Conservation (phyloP, 805 yeast genomes). For the Candida saitoana region DNA sequence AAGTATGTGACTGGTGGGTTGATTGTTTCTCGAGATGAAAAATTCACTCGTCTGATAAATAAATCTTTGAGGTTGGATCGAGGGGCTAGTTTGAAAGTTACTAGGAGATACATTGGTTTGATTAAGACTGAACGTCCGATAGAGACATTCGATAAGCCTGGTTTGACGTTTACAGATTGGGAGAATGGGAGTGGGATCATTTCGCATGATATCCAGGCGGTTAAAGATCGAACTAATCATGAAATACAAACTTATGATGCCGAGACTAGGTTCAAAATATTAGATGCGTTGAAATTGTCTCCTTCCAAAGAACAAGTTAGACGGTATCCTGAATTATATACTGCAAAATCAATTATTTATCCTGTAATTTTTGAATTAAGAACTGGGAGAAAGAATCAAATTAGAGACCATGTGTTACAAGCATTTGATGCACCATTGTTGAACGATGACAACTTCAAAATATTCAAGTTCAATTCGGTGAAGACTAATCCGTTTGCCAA, state of each 20-base stretch:
- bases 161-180: conserved; percentile 9
- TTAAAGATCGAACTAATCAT: conserved; percentile 8
- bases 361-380: conserved; percentile 18
- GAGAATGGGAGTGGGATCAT: conserved; percentile 11
- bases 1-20: conserved; percentile 23
- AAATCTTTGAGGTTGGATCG: conserved; percentile 8
- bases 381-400: conserved; percentile 24
- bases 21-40: conserved; percentile 15
- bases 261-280: conserved; percentile 14
- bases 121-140: conserved; percentile 4
- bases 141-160: conserved; percentile 2
- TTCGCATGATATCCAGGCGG: conserved; percentile 10
- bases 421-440: conserved; percentile 16
- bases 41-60: conserved; percentile 12
- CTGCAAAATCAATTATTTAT: conserved; percentile 8
- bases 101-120: conserved; percentile 19
- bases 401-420: conserved; percentile 20
- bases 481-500: neutral
- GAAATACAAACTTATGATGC: conserved; percentile 10
- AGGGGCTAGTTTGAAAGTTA: conserved; percentile 3
- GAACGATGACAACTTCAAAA: conserved; percentile 20
- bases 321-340: conserved; percentile 13
- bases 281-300: conserved; percentile 9
- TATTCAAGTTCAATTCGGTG: conserved; percentile 12
- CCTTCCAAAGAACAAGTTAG: conserved; percentile 5